Evolutionary conservation across 2,329 filamentous ascomycete species (phyloP), one percentile per base, ranked within the genome.

Genomic region (Xylariaceae sp.): DNA sequence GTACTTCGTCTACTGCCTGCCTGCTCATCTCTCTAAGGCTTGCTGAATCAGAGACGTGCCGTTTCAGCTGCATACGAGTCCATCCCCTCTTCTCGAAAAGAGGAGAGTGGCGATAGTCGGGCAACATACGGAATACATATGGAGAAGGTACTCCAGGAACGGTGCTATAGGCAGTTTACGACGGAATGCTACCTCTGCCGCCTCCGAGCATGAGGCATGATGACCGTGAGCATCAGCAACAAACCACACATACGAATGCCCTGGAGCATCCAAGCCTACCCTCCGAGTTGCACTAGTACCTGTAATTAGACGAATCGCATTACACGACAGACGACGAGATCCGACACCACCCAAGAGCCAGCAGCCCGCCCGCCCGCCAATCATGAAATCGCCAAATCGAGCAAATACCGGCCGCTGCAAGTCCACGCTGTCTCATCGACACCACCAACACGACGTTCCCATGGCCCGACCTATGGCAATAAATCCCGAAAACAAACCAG

Each of bases 361-460:
- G 23, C 23, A 30, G 23, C 23, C 23, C 23, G 23, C 23, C 23
- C 23, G 23, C 23, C 18, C 17, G 7, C 49, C 49, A 51, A 51
- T 51, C 30, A 51, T 51, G 10, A 35, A 51, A 35, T 35, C 13
- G 49, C 49, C 49, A 35, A 23, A 35, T 30, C 23, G 8, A 15
- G 35, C 49, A 51, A 51, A 51, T 23, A 13, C 49, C 49, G 18
- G 23, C 18, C 5, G 49, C 34, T 35, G 49, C 49, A 51, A 51
- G 49, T 51, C 49, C 49, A 51, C 49, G 49, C 49, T 51, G 49
- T 51, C 49, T 51, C 49, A 51, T 35, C 49, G 23, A 35, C 4
- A 34, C 5, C 23, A 51, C 13, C 17, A 45, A 42, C 47, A 18
- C 23, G 15, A 49, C 15, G 47, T n/a, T 17, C 23, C 49, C n/a